A percentile compares a stretch with the other conserved stretches of the same genome.
Conservation (phyloP, 139 green algal species). For the Tetraselmis striata region DNA sequence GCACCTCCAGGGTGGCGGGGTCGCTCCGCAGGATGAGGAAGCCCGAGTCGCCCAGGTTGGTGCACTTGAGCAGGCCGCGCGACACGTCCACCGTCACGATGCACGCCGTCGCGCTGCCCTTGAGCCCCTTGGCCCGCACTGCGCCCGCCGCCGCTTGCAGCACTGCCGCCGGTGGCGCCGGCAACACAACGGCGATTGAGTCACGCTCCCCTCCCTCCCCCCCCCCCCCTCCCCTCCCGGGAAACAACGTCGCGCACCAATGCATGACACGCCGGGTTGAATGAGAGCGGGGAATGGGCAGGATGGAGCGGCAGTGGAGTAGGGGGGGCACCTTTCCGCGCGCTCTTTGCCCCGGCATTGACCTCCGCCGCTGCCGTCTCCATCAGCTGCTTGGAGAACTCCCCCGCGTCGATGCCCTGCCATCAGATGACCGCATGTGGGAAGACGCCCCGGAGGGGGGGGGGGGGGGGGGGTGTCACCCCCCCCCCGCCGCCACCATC, state of each 20-base stretch:
- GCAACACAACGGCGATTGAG: too few species aligned
- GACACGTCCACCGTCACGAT: slow-evolving; percentile 68
- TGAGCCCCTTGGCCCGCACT: slow-evolving; percentile 41
- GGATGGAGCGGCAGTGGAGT: too few species aligned
- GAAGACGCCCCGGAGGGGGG: too few species aligned
- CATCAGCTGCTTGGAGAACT: slow-evolving; percentile 67
- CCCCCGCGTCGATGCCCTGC: slow-evolving; percentile 77
- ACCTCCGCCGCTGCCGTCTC: slow-evolving; percentile 40
- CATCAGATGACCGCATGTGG: too few species aligned
- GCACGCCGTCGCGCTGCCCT: slow-evolving; percentile 73
- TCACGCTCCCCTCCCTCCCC: too few species aligned
- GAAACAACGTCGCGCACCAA: too few species aligned
- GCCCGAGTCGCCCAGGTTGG: slow-evolving; percentile 82
- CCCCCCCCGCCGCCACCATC: too few species aligned
- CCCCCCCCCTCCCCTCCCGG: too few species aligned
- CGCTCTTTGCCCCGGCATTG: slow-evolving; percentile 39
- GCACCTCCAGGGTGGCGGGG: neutral
- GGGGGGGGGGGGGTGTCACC: too few species aligned
- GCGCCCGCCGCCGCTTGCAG: slow-evolving; percentile 37
- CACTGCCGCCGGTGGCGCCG: too few species aligned
- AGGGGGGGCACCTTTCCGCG: slow-evolving; percentile 37
- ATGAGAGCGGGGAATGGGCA: too few species aligned
- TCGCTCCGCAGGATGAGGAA: slow-evolving; percentile 62
- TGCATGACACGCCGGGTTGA: too few species aligned
- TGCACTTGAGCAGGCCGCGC: slow-evolving; percentile 56